phyloP scores from a whole-genome alignment of 345 rosid species.

The sweet orange (Citrus sinensis) region DNA sequence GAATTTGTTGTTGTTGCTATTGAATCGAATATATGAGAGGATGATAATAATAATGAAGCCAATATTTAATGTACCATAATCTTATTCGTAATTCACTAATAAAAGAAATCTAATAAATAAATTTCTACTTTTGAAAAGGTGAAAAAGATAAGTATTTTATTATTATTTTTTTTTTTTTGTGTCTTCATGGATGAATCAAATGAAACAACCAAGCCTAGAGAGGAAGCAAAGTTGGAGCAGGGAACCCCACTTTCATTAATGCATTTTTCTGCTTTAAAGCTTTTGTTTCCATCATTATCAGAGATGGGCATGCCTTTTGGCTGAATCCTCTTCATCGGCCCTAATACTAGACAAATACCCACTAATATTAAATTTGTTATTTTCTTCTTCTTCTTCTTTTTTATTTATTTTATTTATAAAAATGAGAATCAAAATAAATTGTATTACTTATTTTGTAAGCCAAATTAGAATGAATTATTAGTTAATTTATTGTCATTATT shows the following conservation, averaged over 20 bases:
- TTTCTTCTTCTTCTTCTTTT: not conserved
- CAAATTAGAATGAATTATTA: no score
- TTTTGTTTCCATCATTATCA: slow-evolving; percentile 5
- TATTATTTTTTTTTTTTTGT: no score
- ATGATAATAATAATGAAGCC: no score
- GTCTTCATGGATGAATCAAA: not conserved
- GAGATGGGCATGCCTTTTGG: slow-evolving; percentile 4
- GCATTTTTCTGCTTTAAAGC: slow-evolving; percentile 9
- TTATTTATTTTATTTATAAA: no score
- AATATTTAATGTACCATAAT: no score
- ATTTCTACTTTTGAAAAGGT: no score
- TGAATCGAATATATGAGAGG: not conserved
- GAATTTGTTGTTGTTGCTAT: no score
- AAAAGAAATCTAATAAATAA: no score
- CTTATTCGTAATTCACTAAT: no score
- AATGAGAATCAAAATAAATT: no score
- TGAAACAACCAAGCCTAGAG: not conserved
- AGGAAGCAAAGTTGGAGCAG: not conserved
- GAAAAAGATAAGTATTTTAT: no score
- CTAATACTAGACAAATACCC: slow-evolving; percentile 17
- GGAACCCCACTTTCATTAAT: slow-evolving; percentile 18
- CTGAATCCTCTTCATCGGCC: not conserved
- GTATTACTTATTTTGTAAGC: accelerated
- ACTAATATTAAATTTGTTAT: slow-evolving; percentile 12
- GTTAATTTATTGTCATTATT: no score